These are phyloP conservation scores for Gymnopus androsaceus DNA, from an alignment of 1,284 basidiomycete species.

Conservation along the genomic window DNA sequence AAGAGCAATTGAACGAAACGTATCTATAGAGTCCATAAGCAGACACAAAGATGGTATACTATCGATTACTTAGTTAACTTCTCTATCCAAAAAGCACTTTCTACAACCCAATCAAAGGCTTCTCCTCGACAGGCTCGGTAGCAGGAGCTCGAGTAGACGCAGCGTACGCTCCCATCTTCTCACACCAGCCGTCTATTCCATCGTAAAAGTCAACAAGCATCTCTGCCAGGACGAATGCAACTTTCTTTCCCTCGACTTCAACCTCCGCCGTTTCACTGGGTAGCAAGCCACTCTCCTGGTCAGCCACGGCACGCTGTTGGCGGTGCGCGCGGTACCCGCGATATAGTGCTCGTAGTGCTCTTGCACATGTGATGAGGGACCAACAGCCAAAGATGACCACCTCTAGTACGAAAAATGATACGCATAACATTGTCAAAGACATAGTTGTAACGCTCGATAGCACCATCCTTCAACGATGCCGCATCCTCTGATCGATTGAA, in stretches of 20 bases:
- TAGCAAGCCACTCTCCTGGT: not conserved
- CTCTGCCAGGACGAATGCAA: not conserved
- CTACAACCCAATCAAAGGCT: not conserved
- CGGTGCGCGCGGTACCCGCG: not conserved
- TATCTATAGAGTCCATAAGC: too few species aligned
- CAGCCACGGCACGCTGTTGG: not conserved
- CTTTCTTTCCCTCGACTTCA: not conserved
- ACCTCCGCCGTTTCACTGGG: not conserved
- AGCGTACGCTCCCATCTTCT: not conserved
- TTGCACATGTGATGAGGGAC: not conserved
- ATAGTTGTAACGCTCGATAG: too few species aligned
- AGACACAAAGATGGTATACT: too few species aligned
- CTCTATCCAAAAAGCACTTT: too few species aligned
- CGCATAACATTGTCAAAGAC: not conserved
- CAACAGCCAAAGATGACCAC: too few species aligned
- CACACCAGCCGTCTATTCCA: not conserved
- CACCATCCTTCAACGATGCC: not conserved
- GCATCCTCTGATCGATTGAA: too few species aligned
- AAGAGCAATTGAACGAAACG: too few species aligned
- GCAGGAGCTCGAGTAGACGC: not conserved
- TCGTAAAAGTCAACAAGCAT: slow-evolving; percentile 1
- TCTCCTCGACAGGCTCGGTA: not conserved
- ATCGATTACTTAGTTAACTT: too few species aligned
- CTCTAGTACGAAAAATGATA: too few species aligned
- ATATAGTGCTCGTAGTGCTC: not conserved